Percentiles rank a stretch among this genome's conserved stretches.
phyloP scores from a whole-genome alignment of 768 basidiomycete species.

The Cantharellus cinnabarinus region DNA sequence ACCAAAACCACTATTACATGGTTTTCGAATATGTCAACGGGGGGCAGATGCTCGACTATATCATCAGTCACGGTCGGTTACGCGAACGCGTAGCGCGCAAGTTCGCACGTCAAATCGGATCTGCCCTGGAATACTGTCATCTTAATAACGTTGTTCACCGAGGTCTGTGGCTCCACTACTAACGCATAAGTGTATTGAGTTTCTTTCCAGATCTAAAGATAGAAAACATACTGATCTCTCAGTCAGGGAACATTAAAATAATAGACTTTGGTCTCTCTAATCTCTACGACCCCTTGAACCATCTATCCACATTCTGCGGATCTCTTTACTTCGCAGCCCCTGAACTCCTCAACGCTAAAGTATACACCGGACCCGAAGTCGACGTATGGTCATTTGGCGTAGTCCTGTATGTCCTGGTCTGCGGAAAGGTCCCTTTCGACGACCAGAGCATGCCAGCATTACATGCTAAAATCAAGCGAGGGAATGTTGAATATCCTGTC shows the following conservation, averaged over 20 bases:
- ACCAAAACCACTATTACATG: constrained; percentile 99
- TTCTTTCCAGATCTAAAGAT: constrained; percentile 61
- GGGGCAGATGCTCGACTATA: constrained; percentile 99
- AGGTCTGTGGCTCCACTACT: constrained; percentile 14
- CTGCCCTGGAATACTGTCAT: constrained; percentile 92
- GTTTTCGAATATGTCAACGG: constrained; percentile 97
- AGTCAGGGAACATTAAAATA: constrained; percentile 98
- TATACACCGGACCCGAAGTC: constrained; percentile 94
- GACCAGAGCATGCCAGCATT: constrained; percentile 98
- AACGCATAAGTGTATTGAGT: neutral
- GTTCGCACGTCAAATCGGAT: constrained; percentile 93
- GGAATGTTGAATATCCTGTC: constrained; percentile 88
- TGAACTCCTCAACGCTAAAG: constrained; percentile 87
- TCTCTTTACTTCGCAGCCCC: constrained; percentile 97
- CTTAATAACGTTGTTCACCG: constrained; percentile 95
- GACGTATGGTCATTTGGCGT: constrained; percentile 99
- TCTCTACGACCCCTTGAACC: constrained; percentile 61
- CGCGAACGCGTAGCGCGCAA: constrained; percentile 91
- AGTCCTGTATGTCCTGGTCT: constrained; percentile 91
- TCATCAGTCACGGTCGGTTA: constrained; percentile 91
- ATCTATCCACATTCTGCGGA: constrained; percentile 91
- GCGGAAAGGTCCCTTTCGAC: constrained; percentile 97
- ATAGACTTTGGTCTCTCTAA: constrained; percentile 99
- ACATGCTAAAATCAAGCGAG: constrained; percentile 97
- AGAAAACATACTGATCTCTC: constrained; percentile 97